These are phyloP conservation scores for Cicer bijugum DNA, from an alignment of 306 rosid genomes.

Conservation along the genomic window DNA sequence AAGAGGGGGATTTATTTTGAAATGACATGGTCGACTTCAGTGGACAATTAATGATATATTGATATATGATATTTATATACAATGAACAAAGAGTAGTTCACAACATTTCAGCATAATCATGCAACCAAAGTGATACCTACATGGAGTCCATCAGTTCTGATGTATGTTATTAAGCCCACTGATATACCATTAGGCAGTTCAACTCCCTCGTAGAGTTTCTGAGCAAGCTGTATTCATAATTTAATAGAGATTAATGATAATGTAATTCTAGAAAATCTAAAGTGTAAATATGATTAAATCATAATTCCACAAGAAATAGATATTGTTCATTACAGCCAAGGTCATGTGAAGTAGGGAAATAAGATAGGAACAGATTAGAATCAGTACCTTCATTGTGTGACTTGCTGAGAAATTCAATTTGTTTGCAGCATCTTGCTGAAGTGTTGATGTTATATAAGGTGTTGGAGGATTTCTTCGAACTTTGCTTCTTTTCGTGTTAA, in stretches of 20 bases:
- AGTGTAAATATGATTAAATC: constrained; percentile 24
- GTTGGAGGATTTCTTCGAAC: constrained; percentile 81
- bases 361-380: constrained; percentile 35
- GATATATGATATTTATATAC: constrained; percentile 30
- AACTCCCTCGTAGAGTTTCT: constrained; percentile 93
- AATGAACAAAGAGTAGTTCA: constrained; percentile 35
- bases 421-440: constrained; percentile 97
- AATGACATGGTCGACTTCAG: neutral
- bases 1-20: neutral
- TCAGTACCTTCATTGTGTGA: constrained; percentile 83
- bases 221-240: constrained; percentile 80
- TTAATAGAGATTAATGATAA: constrained; percentile 36
- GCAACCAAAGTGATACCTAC: constrained; percentile 71
- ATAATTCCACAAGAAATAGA: constrained; percentile 32
- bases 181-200: constrained; percentile 78
- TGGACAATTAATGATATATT: constrained; percentile 22
- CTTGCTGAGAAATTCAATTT: constrained; percentile 72
- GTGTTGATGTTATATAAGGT: constrained; percentile 94
- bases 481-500: constrained; percentile 62
- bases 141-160: constrained; percentile 90
- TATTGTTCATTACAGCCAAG: constrained; percentile 23
- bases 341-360: constrained; percentile 27
- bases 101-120: constrained; percentile 41
- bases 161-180: constrained; percentile 84
- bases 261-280: constrained; percentile 21